phyloP scores from a whole-genome alignment of 2,329 filamentous ascomycete genomes.

The Aspergillus sp. region DNA sequence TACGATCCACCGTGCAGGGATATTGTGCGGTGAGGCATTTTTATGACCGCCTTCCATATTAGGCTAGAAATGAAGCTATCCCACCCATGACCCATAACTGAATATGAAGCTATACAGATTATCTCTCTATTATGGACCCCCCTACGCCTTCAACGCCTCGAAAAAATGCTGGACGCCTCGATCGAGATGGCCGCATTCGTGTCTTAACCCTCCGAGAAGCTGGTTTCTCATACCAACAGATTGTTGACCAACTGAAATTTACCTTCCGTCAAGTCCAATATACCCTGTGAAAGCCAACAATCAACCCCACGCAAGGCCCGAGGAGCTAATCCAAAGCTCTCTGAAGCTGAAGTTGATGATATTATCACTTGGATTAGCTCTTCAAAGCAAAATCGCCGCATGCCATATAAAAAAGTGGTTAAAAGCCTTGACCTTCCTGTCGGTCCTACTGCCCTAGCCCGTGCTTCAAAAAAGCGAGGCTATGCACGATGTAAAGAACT shows the following conservation, averaged over 20 bases:
- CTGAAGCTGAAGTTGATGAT: slow-evolving; percentile 7
- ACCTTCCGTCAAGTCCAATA: slow-evolving; percentile 11
- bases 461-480: slow-evolving; percentile 8
- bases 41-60: background rate
- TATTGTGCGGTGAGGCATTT: background rate
- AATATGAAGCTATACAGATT: background rate
- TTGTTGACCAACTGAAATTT: slow-evolving; percentile 2
- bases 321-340: slow-evolving; percentile 7
- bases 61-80: background rate
- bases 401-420: slow-evolving; percentile 11
- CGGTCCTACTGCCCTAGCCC: slow-evolving; percentile 1
- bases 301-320: slow-evolving; percentile 8
- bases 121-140: background rate
- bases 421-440: slow-evolving; percentile 8
- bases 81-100: background rate
- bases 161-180: slow-evolving; percentile 7
- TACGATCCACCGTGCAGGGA: background rate
- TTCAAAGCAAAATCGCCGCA: slow-evolving; percentile 6
- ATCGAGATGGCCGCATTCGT: slow-evolving; percentile 34
- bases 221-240: slow-evolving; percentile 9
- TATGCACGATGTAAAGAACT: slow-evolving; percentile 9
- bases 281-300: slow-evolving; percentile 8
- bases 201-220: slow-evolving; percentile 10
- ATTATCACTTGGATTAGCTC: slow-evolving; percentile 13
- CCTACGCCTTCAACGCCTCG: background rate